Base-by-base conservation (phyloP, 805 yeast species). In the Hanseniaspora singularis region DNA sequence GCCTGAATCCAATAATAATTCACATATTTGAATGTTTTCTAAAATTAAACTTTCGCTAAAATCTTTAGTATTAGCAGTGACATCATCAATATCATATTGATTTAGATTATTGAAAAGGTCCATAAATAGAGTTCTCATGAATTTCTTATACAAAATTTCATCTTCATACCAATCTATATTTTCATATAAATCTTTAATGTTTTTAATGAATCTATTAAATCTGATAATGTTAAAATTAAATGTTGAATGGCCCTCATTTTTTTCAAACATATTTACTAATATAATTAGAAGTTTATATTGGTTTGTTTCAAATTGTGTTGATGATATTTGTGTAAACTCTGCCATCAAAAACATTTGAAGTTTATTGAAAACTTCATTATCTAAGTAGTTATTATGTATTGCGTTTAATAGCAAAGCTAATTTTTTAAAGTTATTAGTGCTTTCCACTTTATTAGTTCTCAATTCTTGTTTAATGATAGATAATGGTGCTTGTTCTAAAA, bases 151-250 rank as follows among this genome's bases (percentile, higher is more conserved):
- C 14, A 23, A 11, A 15, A 20, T 11, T 22, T 36, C 40, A 16
- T 42, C 46, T 36, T 42, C 46, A 22, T 42, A 42, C 46, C 46
- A 42, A 28, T 42, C 40, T 7, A 42, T 24, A 32, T 42, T 40
- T 34, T 42, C 46, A 15, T 42, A 42, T 19, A 42, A 22, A 34
- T 42, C 30, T 11, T 28, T 22, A 10, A 42, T 22, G 18, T 34
- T 42, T 28, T 36, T 34, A 8, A 42, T 34, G 10, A 42, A 42
- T 3, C 23, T 23, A 16, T 42, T 42, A 16, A 42, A 30, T 42
- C 46, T 42, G 34, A 42, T 42, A n/a, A 26, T 23, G 30, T 34
- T 42, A 23, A 42, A 20, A 20, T 20, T 5, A 2, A 37, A 32
- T 4, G 30, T 8, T 11, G n/a, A 16, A 12, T 16, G 14, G 15